Base-by-base conservation (phyloP, 2,329 filamentous ascomycete genomes). In the Colletotrichum ledebouriae region DNA sequence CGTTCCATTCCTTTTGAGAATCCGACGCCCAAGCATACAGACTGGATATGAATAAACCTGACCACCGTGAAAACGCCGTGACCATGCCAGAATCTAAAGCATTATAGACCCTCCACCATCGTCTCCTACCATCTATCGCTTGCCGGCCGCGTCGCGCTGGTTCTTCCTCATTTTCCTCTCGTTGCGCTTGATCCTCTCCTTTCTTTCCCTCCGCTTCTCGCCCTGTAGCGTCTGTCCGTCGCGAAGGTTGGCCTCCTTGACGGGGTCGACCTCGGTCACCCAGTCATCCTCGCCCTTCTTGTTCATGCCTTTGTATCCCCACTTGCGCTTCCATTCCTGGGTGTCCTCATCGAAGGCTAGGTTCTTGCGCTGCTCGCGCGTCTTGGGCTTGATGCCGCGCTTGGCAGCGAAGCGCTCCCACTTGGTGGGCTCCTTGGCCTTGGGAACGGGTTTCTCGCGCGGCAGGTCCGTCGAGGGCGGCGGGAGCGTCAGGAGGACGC, bases 381-480 rank as follows among this genome's bases (percentile, higher is more conserved):
- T 92, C 87, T 94, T 97, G 81, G 90, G 89, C 83, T 92, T 93
- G 82, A 99, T 98, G 63, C 96, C 96, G 87, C 98, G 97, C 89
- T 97, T 97, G 80, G 90, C 92, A 52, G 96, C 96, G 83, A 99
- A 99, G 76, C 91, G 89, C 84, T 97, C 91, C 96, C 96, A 99
- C 80, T 94, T 97, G 67, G 95, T 98, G 73, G 91, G 91, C 65
- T 90, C 85, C 83, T 94, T 96, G 73, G 90, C 87, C 63, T 89
- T 86, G 1, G 96, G 96, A 9, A 98, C 85, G 10, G 94, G 93
- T 82, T 99, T 98, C 83, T 98, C 94, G 73, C 96, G 92, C 25
- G 96, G 96, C 4, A 98, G 85, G 0, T 85, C 80, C 1, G 92
- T 97, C 20, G 87, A 83, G 0, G 89, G 84, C 0, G 86, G 79